These are phyloP conservation scores for Chimonanthus salicifolius DNA, from an alignment of 164 flowering plant species.

Conservation along the genomic window DNA sequence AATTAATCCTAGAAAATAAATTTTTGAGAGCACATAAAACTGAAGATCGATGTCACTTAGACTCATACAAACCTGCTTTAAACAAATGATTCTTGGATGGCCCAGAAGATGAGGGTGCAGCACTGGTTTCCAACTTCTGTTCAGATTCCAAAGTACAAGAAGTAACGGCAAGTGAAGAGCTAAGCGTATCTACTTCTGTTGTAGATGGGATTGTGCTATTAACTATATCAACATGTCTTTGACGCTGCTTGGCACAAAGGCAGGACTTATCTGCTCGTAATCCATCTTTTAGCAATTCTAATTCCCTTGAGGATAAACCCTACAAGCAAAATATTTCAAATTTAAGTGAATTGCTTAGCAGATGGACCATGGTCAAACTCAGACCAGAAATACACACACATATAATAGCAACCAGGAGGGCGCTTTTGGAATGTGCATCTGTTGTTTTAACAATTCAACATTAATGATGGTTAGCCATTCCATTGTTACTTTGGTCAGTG, in stretches of 20 bases:
- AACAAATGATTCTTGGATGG: slow-evolving; percentile 44
- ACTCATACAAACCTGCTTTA: slow-evolving; percentile 42
- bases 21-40: not conserved
- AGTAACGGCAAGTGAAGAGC: slow-evolving; percentile 32
- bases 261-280: slow-evolving; percentile 42
- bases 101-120: slow-evolving; percentile 32
- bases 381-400: not conserved
- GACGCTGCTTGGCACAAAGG: slow-evolving; percentile 34
- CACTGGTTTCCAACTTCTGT: slow-evolving; percentile 38
- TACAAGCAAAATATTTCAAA: slow-evolving; percentile 20
- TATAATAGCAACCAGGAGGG: not conserved
- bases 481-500: not conserved
- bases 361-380: not conserved
- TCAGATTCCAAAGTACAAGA: slow-evolving; percentile 36
- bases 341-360: not conserved
- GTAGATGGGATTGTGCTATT: slow-evolving; percentile 28
- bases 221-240: slow-evolving; percentile 32
- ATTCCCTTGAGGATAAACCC: slow-evolving; percentile 73
- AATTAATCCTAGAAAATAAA: not conserved
- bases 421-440: not conserved
- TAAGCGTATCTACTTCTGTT: slow-evolving; percentile 37
- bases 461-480: not conserved
- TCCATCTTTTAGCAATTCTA: slow-evolving; percentile 49
- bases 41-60: not conserved
- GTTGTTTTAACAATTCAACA: not conserved